Conservation (phyloP, 768 basidiomycete species). For the Nidularia pulvinata region DNA sequence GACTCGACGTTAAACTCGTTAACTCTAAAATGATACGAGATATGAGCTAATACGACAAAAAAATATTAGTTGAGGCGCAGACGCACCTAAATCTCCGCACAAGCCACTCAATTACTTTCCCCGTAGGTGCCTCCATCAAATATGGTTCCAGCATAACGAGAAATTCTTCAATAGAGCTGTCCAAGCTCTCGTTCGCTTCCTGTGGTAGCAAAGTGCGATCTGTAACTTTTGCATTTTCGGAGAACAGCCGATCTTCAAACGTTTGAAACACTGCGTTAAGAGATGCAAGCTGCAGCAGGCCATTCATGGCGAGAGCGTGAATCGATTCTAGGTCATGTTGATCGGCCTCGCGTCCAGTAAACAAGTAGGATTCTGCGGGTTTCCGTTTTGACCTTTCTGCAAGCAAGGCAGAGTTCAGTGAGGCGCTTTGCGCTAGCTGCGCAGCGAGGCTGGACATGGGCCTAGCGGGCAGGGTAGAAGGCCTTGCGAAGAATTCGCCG, state of each 20-base stretch:
- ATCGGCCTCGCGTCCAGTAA: conserved; percentile 79
- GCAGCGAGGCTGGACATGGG: conserved; percentile 71
- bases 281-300: conserved; percentile 67
- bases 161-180: conserved; percentile 59
- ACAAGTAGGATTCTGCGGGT: conserved; percentile 82
- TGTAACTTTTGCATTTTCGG: conserved; percentile 67
- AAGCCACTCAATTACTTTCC: conserved; percentile 92
- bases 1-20: conserved; percentile 91
- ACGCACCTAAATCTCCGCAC: conserved; percentile 88
- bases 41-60: too few relatives aligned
- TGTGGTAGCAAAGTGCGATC: conserved; percentile 78
- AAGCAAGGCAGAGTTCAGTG: conserved; percentile 76
- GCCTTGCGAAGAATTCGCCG: not conserved
- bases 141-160: conserved; percentile 76
- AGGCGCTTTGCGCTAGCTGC: conserved; percentile 79
- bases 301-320: conserved; percentile 78
- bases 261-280: conserved; percentile 56
- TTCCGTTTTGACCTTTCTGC: conserved; percentile 64
- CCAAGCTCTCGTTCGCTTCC: conserved; percentile 64
- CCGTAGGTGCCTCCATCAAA: conserved; percentile 78
- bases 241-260: conserved; percentile 78
- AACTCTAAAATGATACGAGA: conserved; percentile 48
- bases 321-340: conserved; percentile 88
- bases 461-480: not conserved
- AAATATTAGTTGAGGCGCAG: not conserved